Evolutionary conservation across 2,329 filamentous ascomycete genomes (phyloP), one percentile per base, ranked within the genome.

Genomic region (Lanzia echinophila): DNA sequence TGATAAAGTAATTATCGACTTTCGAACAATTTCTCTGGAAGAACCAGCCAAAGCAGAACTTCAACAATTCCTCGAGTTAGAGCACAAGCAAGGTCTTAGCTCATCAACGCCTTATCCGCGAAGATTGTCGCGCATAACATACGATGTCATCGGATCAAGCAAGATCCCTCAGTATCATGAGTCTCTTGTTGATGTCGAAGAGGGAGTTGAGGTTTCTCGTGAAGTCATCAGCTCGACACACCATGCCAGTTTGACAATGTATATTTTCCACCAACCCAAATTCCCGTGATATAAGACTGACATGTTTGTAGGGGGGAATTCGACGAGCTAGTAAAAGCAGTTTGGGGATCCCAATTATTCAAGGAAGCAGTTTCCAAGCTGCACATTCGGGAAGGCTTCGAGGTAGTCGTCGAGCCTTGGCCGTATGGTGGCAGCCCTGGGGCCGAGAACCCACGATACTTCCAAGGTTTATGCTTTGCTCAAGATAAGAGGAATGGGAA

Each of bases 11-110:
- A 76, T 75, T 6, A 72, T 84, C 42, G 76, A 82, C 48, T 86
- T 83, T 73, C 83, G 84, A 64, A 71, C 74, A 22, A 72, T 85
- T n/a, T 83, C 74, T 12, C 69, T 82, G 10, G 69, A 75, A 28
- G 79, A 82, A 62, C 78, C 79, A 2, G 68, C 72, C 7, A 83
- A 82, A 69, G 65, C 67, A 8, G 71, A 78, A 48, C 71, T 79
- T 5, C 61, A 74, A 24, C 70, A 69, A 2, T 82, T 78, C 60
- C 65, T 81, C 17, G 71, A 72, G 13, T 71, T 74, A 3, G 73
- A 77, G 60, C 70, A 75, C 50, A 66, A 67, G 12, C 72, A 72
- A 1, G 62, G 63, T 52, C 49, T 71, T 11, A 66, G 70, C 2
- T 68, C 70, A 4, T 60, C 63, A 1, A 73, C 62, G 19, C 52